Percentiles rank a stretch among this genome's conserved stretches.
phyloP scores from a whole-genome alignment of 192 early-diverging fungal genomes.

The Entrophospora sp. region DNA sequence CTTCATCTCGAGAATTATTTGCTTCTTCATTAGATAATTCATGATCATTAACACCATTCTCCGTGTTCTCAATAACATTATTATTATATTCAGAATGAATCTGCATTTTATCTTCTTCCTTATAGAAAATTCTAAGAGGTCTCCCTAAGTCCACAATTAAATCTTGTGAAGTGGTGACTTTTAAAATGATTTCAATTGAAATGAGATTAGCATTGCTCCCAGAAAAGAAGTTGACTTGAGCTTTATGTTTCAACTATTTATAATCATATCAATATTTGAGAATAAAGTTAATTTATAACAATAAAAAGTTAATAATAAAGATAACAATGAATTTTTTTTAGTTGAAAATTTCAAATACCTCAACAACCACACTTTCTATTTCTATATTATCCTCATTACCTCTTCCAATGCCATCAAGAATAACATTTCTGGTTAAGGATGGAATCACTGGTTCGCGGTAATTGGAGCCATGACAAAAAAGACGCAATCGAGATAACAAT shows the following conservation, averaged over 20 bases:
- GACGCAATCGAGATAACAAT: slow-evolving; percentile 49
- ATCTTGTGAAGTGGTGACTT: slow-evolving; percentile 58
- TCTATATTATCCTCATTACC: slow-evolving; percentile 34
- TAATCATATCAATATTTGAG: neutral
- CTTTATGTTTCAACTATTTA: slow-evolving; percentile 11
- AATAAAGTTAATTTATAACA: neutral
- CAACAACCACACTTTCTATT: slow-evolving; percentile 38
- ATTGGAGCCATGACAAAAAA: slow-evolving; percentile 47
- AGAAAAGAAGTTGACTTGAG: slow-evolving; percentile 10
- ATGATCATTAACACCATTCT: slow-evolving; percentile 9
- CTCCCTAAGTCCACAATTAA: slow-evolving; percentile 61
- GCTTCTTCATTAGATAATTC: neutral
- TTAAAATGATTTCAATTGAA: slow-evolving; percentile 28
- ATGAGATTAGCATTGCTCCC: neutral
- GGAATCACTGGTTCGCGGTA: slow-evolving; percentile 41
- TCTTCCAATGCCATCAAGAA: slow-evolving; percentile 22
- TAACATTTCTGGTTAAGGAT: slow-evolving; percentile 28
- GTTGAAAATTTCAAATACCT: too few relatives aligned
- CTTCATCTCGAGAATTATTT: neutral
- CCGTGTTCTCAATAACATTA: slow-evolving; percentile 14
- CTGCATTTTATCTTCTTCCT: slow-evolving; percentile 65
- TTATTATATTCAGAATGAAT: slow-evolving; percentile 50
- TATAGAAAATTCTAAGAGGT: slow-evolving; percentile 52
- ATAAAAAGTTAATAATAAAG: neutral
- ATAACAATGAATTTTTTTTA: neutral